Percentiles rank a stretch among this genome's conserved stretches.
Conservation (phyloP, 2,329 filamentous ascomycete species). For the Proliferodiscus dingleyae region DNA sequence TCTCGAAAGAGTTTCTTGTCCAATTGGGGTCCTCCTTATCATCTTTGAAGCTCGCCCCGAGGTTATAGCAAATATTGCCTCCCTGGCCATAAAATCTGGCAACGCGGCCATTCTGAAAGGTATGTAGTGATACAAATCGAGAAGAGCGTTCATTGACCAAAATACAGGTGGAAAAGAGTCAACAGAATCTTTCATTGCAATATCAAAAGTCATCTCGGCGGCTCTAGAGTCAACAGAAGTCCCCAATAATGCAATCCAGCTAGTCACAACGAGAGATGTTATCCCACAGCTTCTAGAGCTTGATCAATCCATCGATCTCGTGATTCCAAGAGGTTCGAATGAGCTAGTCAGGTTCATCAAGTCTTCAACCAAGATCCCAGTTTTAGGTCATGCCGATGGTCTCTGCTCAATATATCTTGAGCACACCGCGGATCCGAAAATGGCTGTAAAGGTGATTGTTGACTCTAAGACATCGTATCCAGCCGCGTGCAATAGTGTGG, state of each 20-base stretch:
- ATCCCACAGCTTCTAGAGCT: constrained; percentile 83
- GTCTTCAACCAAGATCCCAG: constrained; percentile 84
- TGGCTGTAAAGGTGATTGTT: constrained; percentile 71
- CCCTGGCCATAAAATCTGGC: constrained; percentile 91
- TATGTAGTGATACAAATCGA: constrained; percentile 24
- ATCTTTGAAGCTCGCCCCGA: constrained; percentile 98
- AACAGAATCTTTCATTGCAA: constrained; percentile 88
- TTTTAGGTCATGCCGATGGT: constrained; percentile 93
- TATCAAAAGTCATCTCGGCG: constrained; percentile 76
- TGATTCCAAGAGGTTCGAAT: constrained; percentile 67
- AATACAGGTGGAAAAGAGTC: constrained; percentile 83
- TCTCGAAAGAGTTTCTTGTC: constrained; percentile 84
- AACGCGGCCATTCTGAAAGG: constrained; percentile 96
- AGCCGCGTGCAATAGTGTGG: constrained; percentile 91
- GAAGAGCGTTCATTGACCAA: constrained; percentile 4
- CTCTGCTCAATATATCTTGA: constrained; percentile 86
- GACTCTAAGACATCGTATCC: constrained; percentile 95
- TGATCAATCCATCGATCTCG: constrained; percentile 86
- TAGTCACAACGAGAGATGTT: constrained; percentile 88
- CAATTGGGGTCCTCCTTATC: constrained; percentile 94
- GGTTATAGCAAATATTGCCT: constrained; percentile 97
- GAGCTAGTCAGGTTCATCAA: constrained; percentile 66
- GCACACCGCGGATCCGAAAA: constrained; percentile 64
- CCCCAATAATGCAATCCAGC: constrained; percentile 82
- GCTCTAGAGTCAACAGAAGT: constrained; percentile 70